Conservation (phyloP, 257 asterid species). For the Solanum arcanum region DNA sequence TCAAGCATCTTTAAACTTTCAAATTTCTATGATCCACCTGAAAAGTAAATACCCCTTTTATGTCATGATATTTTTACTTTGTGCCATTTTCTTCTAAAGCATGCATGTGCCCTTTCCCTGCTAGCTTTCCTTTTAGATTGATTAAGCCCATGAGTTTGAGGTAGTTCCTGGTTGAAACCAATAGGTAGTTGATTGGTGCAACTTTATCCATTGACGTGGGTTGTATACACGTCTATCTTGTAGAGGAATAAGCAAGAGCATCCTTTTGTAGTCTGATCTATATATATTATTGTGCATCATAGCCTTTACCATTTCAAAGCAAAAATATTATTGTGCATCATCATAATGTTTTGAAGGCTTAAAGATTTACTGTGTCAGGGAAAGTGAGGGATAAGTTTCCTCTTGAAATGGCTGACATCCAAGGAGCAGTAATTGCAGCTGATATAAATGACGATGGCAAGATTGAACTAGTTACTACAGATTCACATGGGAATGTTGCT, state of each 20-base stretch:
- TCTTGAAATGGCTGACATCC: conserved; percentile 99
- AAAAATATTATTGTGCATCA: neutral
- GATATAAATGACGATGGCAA: conserved; percentile 98
- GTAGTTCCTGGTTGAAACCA: neutral
- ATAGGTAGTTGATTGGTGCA: neutral
- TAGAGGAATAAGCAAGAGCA: neutral
- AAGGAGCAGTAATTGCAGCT: conserved; percentile 94
- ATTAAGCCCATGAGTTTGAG: neutral
- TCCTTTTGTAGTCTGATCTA: neutral
- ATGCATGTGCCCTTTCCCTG: neutral
- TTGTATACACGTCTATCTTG: neutral
- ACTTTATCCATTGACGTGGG: neutral
- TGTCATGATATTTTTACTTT: neutral
- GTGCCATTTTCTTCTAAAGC: neutral
- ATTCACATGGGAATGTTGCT: conserved; percentile 94
- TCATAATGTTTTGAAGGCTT: neutral
- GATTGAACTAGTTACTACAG: conserved; percentile 88
- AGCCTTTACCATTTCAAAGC: neutral
- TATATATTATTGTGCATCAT: neutral
- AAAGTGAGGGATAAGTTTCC: conserved; percentile 87
- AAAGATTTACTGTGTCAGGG: conserved; percentile 36
- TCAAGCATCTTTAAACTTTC: neutral
- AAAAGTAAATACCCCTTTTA: neutral
- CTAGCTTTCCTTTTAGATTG: neutral
- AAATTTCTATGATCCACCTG: neutral